Percentiles rank a stretch among this genome's conserved stretches.
phyloP scores from a whole-genome alignment of 352 stramenopile genomes.

The Stramenopiles sp. region DNA sequence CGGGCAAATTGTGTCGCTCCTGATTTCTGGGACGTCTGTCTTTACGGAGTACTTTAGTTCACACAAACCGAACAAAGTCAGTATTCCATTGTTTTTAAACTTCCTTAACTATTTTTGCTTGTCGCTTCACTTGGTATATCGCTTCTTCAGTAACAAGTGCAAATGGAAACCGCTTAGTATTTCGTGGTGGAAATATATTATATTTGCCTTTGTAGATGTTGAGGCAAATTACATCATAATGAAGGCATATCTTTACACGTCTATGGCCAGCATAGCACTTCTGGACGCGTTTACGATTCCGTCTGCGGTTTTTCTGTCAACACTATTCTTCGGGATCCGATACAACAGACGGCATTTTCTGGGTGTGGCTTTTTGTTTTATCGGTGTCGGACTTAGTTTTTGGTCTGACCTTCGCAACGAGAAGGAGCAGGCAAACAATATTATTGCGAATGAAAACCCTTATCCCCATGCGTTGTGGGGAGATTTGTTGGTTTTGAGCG shows the following conservation, averaged over 20 bases:
- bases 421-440: constrained; percentile 14
- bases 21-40: constrained; percentile 59
- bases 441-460: too few species aligned
- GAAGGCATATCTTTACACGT: constrained; percentile 85
- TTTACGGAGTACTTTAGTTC: constrained; percentile 53
- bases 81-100: constrained; percentile 20
- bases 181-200: constrained; percentile 53
- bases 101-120: not conserved
- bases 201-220: constrained; percentile 76
- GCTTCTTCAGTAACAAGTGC: constrained; percentile 17
- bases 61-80: constrained; percentile 35
- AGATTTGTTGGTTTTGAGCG: constrained; percentile 67
- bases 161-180: constrained; percentile 27
- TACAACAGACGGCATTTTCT: constrained; percentile 48
- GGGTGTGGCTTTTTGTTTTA: constrained; percentile 54
- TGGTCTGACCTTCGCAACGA: constrained; percentile 45
- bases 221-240: constrained; percentile 81
- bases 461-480: constrained; percentile 42
- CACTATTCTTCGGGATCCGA: constrained; percentile 44
- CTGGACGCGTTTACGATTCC: constrained; percentile 86
- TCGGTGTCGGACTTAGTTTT: constrained; percentile 51
- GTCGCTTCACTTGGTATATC: constrained; percentile 25
- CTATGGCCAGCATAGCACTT: constrained; percentile 80
- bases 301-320: constrained; percentile 75
- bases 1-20: constrained; percentile 59